Conservation (phyloP, 495 filamentous ascomycete genomes). For the Tuber melanosporum region DNA sequence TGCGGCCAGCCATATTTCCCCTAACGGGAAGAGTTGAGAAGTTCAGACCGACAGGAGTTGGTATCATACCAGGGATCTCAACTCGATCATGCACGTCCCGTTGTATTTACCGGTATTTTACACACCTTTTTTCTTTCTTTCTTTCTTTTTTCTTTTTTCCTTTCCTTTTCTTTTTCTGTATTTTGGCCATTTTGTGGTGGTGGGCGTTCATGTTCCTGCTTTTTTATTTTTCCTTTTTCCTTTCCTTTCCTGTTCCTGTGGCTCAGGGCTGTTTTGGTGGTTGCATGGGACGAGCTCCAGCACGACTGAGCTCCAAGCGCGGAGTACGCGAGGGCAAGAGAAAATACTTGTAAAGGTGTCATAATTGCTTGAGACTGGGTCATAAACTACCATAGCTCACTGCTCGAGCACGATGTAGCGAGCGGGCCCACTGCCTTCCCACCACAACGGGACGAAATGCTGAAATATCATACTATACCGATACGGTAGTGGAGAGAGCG, state of each 20-base stretch:
- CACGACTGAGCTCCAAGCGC: background rate
- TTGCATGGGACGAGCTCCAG: background rate
- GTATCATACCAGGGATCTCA: background rate
- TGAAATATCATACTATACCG: background rate
- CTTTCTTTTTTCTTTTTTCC: too few species aligned
- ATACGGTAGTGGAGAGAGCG: background rate
- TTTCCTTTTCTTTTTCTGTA: background rate
- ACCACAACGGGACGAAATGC: background rate
- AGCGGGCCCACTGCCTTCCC: background rate
- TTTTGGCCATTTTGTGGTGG: background rate
- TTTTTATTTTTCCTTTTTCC: background rate
- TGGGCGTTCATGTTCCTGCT: background rate
- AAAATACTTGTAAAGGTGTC: background rate
- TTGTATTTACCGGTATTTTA: conserved; percentile 1
- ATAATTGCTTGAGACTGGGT: background rate
- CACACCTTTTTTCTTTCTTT: background rate
- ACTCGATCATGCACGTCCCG: background rate
- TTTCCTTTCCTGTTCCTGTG: background rate
- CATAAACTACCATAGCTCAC: background rate
- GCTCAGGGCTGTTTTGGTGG: background rate
- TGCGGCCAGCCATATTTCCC: background rate
- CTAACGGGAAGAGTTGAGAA: background rate
- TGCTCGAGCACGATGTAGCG: background rate
- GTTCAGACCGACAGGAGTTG: background rate
- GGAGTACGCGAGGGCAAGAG: background rate